These are phyloP conservation scores for Tylopilus orsonianus DNA, from an alignment of 1,284 basidiomycete genomes.

Conservation along the genomic window DNA sequence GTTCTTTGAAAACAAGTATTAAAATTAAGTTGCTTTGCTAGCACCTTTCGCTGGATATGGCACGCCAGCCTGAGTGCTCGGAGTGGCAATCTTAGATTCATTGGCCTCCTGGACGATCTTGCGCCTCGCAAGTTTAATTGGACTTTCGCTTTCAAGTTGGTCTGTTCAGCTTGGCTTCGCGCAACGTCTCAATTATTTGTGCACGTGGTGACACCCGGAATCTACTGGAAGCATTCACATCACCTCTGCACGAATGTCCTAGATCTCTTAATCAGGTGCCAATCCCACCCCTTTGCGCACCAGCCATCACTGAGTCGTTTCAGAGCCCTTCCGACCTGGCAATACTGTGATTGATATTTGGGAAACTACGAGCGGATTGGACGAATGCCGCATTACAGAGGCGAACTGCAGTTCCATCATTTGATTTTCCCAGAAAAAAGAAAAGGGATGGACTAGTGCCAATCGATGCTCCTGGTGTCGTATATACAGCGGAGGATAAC, in stretches of 20 bases:
- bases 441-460: conserved; percentile 38
- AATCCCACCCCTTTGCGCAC: neutral
- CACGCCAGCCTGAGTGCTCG: neutral
- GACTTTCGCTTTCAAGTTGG: conserved; percentile 20
- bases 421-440: conserved; percentile 46
- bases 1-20: conserved; percentile 44
- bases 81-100: conserved; percentile 5
- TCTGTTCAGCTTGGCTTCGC: neutral
- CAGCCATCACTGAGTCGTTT: neutral
- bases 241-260: conserved; percentile 35
- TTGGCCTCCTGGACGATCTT: conserved; percentile 11
- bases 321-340: neutral
- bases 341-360: neutral
- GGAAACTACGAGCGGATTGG: neutral
- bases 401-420: conserved; percentile 46
- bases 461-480: conserved; percentile 45
- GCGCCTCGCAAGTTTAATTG: conserved; percentile 19
- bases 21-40: conserved; percentile 48
- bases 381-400: conserved; percentile 40
- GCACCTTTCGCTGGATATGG: conserved; percentile 34
- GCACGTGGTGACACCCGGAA: conserved; percentile 39
- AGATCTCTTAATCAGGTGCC: conserved; percentile 30
- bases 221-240: conserved; percentile 46
- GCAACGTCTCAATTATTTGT: neutral
- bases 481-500: conserved; percentile 58